Evolutionary conservation across 1,284 basidiomycete species (phyloP).

Genomic region (Golubevia pallescens): DNA sequence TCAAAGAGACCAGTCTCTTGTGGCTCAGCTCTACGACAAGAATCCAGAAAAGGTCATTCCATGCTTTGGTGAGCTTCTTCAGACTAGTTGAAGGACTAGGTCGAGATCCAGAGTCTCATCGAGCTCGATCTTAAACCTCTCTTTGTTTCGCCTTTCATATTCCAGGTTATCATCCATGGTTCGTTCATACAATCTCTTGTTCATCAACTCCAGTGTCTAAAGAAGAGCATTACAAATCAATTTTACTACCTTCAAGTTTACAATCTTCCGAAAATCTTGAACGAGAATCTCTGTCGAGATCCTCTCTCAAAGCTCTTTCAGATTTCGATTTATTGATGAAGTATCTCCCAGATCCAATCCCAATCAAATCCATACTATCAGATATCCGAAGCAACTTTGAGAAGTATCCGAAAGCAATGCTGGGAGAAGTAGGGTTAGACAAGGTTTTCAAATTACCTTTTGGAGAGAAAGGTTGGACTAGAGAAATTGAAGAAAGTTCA

Average conservation of each 20-base stretch:
- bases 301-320: constrained; percentile 44
- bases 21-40: constrained; percentile 70
- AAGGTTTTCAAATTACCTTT: constrained; percentile 74
- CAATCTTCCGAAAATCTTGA: not conserved
- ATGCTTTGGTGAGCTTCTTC: constrained; percentile 77
- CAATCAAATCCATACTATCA: constrained; percentile 69
- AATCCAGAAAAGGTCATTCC: constrained; percentile 75
- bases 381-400: constrained; percentile 71
- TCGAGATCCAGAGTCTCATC: constrained; percentile 8
- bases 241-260: constrained; percentile 66
- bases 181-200: constrained; percentile 74
- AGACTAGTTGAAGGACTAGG: no score
- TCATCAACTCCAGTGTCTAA: constrained; percentile 63
- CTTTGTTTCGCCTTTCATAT: not conserved
- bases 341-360: constrained; percentile 72
- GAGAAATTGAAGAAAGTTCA: no score
- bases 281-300: not conserved
- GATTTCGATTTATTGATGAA: constrained; percentile 70
- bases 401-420: constrained; percentile 73
- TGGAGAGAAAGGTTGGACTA: not conserved
- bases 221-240: constrained; percentile 72
- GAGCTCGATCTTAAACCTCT: not conserved
- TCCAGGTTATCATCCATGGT: constrained; percentile 83
- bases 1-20: constrained; percentile 75
- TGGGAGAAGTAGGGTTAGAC: constrained; percentile 84